phyloP scores from a whole-genome alignment of 2,329 filamentous ascomycete species.

The Claviceps lovelessii region DNA sequence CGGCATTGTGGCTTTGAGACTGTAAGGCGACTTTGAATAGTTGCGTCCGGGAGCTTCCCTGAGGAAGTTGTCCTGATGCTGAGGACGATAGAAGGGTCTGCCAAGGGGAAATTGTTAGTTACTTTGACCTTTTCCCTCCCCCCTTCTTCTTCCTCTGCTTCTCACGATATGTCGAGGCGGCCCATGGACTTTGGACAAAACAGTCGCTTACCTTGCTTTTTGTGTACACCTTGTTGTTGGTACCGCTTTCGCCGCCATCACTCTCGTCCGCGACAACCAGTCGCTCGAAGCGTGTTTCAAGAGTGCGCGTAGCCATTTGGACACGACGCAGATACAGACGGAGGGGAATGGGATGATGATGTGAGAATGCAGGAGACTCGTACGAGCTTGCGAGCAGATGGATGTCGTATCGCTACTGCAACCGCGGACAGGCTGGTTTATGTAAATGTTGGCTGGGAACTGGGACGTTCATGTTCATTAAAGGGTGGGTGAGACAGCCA shows the following conservation, averaged over 20 bases:
- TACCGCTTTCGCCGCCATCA: conserved; percentile 39
- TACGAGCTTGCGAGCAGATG: neutral
- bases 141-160: neutral
- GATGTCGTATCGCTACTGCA: neutral
- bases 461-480: conserved; percentile 1
- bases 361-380: neutral
- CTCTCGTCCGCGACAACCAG: conserved; percentile 86
- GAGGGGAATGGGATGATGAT: neutral
- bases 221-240: conserved; percentile 33
- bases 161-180: no score
- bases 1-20: conserved; percentile 54
- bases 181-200: neutral
- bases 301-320: conserved; percentile 55
- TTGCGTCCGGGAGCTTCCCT: conserved; percentile 55
- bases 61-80: conserved; percentile 28
- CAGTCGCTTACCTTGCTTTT: conserved; percentile 59
- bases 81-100: conserved; percentile 16
- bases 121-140: neutral
- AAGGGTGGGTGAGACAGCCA: neutral
- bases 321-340: neutral
- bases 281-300: conserved; percentile 81
- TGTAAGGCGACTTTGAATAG: conserved; percentile 78
- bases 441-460: neutral
- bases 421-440: neutral
- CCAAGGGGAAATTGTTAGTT: neutral